phyloP scores from a whole-genome alignment of 2,329 filamentous ascomycete genomes.

The Metarhizium humberi region DNA sequence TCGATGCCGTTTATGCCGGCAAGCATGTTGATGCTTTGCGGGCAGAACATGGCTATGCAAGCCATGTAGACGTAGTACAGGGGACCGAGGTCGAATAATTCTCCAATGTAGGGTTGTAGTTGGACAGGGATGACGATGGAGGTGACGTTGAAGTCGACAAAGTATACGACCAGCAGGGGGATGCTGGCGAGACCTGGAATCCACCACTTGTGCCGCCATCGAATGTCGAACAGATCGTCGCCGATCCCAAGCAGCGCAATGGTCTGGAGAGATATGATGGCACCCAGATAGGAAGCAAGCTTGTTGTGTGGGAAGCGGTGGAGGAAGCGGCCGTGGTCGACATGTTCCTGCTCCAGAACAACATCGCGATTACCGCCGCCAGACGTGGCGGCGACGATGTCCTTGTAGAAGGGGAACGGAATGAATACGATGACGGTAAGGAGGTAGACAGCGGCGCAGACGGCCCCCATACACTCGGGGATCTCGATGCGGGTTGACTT shows the following conservation, averaged over 20 bases:
- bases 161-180: slow-evolving; percentile 92
- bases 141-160: slow-evolving; percentile 96
- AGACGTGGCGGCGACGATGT: slow-evolving; percentile 90
- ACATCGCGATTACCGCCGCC: slow-evolving; percentile 88
- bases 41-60: slow-evolving; percentile 90
- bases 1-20: slow-evolving; percentile 99
- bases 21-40: slow-evolving; percentile 99
- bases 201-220: slow-evolving; percentile 98
- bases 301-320: slow-evolving; percentile 94
- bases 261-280: slow-evolving; percentile 83
- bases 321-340: slow-evolving; percentile 57
- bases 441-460: slow-evolving; percentile 88
- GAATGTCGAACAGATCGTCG: slow-evolving; percentile 95
- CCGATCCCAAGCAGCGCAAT: slow-evolving; percentile 87
- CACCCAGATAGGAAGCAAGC: slow-evolving; percentile 91
- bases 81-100: slow-evolving; percentile 71
- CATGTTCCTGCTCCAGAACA: slow-evolving; percentile 58
- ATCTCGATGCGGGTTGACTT: slow-evolving; percentile 63
- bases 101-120: slow-evolving; percentile 74
- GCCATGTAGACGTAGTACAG: slow-evolving; percentile 98
- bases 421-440: slow-evolving; percentile 85
- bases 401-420: slow-evolving; percentile 95
- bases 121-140: slow-evolving; percentile 85
- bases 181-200: slow-evolving; percentile 92
- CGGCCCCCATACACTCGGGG: slow-evolving; percentile 91